Evolutionary conservation across 164 flowering plant genomes (phyloP).

Genomic region (Magnolia officinalis): DNA sequence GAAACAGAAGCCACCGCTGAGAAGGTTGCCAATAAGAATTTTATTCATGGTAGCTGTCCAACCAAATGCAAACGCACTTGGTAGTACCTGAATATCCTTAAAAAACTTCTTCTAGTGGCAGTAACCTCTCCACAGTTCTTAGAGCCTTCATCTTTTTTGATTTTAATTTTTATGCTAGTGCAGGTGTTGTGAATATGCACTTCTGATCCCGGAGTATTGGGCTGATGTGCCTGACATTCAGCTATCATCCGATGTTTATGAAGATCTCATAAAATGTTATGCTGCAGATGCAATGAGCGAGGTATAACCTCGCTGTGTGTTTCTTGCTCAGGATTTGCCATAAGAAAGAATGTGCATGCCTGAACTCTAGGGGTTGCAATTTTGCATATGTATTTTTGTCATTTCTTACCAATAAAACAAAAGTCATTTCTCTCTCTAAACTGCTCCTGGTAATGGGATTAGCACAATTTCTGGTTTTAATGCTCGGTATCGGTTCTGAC

Average conservation of each 20-base stretch:
- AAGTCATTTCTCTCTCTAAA: neutral
- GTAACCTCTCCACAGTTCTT: no score
- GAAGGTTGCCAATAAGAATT: no score
- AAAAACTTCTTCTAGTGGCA: no score
- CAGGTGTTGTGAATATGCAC: conserved; percentile 98
- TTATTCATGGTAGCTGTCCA: no score
- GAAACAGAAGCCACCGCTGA: no score
- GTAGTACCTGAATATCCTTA: no score
- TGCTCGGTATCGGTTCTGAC: neutral
- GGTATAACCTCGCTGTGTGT: conserved; percentile 35
- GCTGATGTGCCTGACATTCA: conserved; percentile 99
- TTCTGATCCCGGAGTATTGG: conserved; percentile 87
- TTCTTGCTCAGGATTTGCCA: neutral
- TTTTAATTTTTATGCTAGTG: conserved; percentile 8
- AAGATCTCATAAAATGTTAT: conserved; percentile 87
- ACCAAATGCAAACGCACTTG: no score
- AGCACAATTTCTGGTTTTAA: neutral
- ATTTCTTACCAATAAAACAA: neutral
- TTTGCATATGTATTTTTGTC: neutral
- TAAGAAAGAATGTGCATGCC: neutral
- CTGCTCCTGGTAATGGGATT: neutral
- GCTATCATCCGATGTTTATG: conserved; percentile 90
- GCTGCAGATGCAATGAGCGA: conserved; percentile 99
- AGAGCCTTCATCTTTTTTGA: no score
- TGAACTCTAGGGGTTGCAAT: neutral